A percentile compares a stretch with the other conserved stretches of the same genome.
Evolutionary conservation across 805 yeast species (phyloP).

Genomic region (Candida glaebosa): DNA sequence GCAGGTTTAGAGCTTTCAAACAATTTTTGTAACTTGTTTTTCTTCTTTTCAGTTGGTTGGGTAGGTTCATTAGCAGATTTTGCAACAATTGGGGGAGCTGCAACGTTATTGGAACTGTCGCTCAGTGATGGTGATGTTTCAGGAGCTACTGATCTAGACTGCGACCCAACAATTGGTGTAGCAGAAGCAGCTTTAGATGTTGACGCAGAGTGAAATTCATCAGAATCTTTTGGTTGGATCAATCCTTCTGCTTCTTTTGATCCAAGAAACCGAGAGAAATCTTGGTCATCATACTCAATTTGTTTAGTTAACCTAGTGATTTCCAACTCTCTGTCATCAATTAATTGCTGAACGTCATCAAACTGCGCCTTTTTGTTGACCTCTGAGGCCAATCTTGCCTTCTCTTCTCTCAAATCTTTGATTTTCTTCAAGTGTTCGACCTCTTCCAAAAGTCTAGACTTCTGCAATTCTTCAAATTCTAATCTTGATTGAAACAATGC

Average conservation of each 20-base stretch:
- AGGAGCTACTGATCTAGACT: background rate
- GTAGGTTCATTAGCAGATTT: conserved; percentile 2
- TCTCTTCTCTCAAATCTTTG: conserved; percentile 37
- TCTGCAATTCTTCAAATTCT: conserved; percentile 37
- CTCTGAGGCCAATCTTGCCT: conserved; percentile 25
- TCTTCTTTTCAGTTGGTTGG: conserved; percentile 5
- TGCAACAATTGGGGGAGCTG: conserved; percentile 3
- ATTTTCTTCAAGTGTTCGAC: conserved; percentile 37
- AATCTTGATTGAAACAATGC: conserved; percentile 26
- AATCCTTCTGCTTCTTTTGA: conserved; percentile 8
- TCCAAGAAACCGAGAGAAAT: conserved; percentile 13
- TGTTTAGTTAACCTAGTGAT: conserved; percentile 28
- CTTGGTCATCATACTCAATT: conserved; percentile 30
- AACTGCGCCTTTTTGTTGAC: conserved; percentile 18
- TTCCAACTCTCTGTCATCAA: conserved; percentile 31
- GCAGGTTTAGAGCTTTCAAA: conserved; percentile 6
- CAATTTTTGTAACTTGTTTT: conserved; percentile 6
- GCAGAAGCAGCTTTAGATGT: background rate
- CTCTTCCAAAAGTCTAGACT: conserved; percentile 35
- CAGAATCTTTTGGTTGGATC: conserved; percentile 8
- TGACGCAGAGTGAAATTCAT: background rate
- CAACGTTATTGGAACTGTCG: background rate
- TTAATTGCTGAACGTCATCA: conserved; percentile 26
- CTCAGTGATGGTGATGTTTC: background rate
- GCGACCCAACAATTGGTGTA: background rate